phyloP scores from a whole-genome alignment of 2,329 filamentous ascomycete genomes.

The Tolypocladium inflatum region DNA sequence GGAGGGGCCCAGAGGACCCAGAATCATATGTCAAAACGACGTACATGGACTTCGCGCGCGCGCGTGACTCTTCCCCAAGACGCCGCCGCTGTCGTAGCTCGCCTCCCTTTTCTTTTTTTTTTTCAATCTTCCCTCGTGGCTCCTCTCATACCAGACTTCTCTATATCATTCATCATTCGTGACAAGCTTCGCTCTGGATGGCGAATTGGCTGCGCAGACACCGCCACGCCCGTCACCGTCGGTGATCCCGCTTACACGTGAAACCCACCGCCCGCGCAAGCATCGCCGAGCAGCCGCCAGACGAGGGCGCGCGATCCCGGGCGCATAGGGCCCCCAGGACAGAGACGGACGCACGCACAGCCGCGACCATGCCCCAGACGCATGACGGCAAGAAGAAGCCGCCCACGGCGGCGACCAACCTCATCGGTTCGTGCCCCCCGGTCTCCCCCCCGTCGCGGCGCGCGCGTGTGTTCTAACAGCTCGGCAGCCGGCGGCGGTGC shows the following conservation, averaged over 20 bases:
- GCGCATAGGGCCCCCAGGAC: too few species aligned
- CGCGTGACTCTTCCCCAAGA: background rate
- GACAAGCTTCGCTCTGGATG: background rate
- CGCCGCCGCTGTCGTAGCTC: background rate
- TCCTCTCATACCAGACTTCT: background rate
- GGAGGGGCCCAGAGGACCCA: background rate
- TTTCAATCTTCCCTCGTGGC: background rate
- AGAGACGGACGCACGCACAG: too few species aligned
- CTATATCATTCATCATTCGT: too few species aligned
- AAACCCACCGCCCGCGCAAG: background rate
- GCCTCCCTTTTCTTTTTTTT: background rate
- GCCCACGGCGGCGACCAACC: constrained; percentile 77
- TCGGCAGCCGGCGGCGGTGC: constrained; percentile 79
- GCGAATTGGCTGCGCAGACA: background rate
- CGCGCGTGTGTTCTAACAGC: constrained; percentile 9
- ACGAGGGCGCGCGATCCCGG: too few species aligned
- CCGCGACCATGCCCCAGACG: constrained; percentile 22
- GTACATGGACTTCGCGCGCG: background rate
- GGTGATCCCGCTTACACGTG: background rate
- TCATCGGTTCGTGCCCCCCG: constrained; percentile 64
- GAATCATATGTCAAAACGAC: constrained; percentile 6
- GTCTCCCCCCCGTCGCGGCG: too few species aligned
- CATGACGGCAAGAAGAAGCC: constrained; percentile 53
- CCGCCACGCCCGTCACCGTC: background rate
- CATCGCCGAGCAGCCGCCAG: too few species aligned